Base-by-base conservation (phyloP, 345 rosid genomes). In the Gossypium ekmanianum region DNA sequence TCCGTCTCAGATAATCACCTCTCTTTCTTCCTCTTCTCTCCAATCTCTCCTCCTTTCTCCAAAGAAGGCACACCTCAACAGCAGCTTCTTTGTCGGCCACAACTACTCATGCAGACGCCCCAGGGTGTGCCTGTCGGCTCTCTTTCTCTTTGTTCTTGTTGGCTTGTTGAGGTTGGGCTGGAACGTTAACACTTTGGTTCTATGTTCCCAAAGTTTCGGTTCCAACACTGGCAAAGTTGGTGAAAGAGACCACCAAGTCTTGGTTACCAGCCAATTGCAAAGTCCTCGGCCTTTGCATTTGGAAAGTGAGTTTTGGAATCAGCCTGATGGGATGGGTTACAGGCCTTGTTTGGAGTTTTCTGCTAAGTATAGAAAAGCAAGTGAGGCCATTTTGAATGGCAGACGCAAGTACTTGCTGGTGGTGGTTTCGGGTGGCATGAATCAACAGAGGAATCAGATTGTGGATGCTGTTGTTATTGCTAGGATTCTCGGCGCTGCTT, bases 381-480 rank as follows among this genome's bases (percentile, higher is more conserved):
- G 87, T 73, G 79, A 77, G 63, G 78, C 5, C 51, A 71, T 92
- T 56, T 76, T 81, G 45, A 79, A 73, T 75, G 80, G 83, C 74
- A 85, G 88, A 79, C 85, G 80, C 65, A 93, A 83, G 65, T 93
- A 90, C 82, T 79, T 95, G 77, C 66, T 95, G 78, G 99, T 92
- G 39, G 98, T 93, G 64, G 99, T 95, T 50, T 79, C 97, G 10
- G 98, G 99, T 27, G 99, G 97, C 17, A 78, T 95, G 87, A 93
- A 95, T 83, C 98, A 95, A 84, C 99, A 95, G 85, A 91, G 93
- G 89, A 95, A 91, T 86, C 98, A 93, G 84, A 93, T 95, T 81
- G 99, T 95, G 71, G 99, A 95, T 72, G 98, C 98, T 20, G 98
- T 90, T 48, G 98, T 95, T 72, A 91, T 95, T 76, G 97, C 99